Base-by-base conservation (phyloP, 257 asterid species). In the Orobanche coerulescens region DNA sequence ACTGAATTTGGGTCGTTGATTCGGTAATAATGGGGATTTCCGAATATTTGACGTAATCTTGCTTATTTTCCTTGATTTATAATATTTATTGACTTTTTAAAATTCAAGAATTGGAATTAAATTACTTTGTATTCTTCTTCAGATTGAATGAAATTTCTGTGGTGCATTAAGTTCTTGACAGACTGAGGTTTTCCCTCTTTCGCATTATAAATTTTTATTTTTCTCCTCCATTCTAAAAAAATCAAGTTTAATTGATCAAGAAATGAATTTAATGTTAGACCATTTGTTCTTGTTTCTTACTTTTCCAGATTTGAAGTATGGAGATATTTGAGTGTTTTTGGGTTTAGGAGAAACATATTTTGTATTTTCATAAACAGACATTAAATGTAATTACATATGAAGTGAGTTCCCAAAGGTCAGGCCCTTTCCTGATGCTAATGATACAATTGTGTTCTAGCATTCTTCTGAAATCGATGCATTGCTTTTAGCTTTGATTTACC, bases 321-420 rank as follows among this genome's bases (percentile, higher is more conserved):
- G 75, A 74, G 62, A 43, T 61, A 58, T 13, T 22, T 34, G 18
- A 33, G 48, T 6, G 30, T 18, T 72, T 53, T 7, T 30, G 5
- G 7, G 13, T 62, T 39, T 44, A 33, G 11, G 34, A 44, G 42
- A 28, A 60, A 33, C 46, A 48, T 34, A 43, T 42, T 25, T 50
- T 58, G 25, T 8, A 8, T 30, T 55, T 33, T 6, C 14, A 9
- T 36, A 23, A 9, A 14, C 33, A 1, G 20, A 14, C 1, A 12
- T 26, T 19, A 28, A 19, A 49, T 8, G 33, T 30, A 36, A 34
- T 67, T 31, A 12, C 10, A 30, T 2, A 30, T 30, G 3, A 30
- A 30, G 3, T 30, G 36, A 2, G 36, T 30, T 30, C 36, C 36
- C 5, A 30, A 30, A 30, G 36, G 36, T 30, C 7, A n/a, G 36